These are phyloP conservation scores for Cystobasidiaceae sp. DNA, from an alignment of 1,284 basidiomycete genomes.

Conservation along the genomic window DNA sequence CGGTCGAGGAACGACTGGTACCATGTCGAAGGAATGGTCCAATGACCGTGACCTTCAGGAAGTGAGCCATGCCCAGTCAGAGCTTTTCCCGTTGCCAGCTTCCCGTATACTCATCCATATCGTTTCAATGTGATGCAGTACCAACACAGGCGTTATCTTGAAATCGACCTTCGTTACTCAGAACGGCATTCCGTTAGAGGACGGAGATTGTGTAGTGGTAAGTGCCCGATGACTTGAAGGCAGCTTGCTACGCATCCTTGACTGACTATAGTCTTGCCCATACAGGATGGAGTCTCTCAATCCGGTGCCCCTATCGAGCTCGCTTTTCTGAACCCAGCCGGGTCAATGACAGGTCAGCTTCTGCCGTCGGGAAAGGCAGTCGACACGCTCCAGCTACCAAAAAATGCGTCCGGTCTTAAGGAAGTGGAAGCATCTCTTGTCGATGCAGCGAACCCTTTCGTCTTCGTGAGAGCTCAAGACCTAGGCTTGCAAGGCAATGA, in stretches of 20 bases:
- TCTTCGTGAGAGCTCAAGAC: conserved; percentile 56
- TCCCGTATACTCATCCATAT: conserved; percentile 28
- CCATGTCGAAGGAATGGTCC: conserved; percentile 12
- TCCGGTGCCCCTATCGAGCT: conserved; percentile 61
- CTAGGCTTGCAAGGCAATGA: conserved; percentile 45
- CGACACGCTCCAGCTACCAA: conserved; percentile 48
- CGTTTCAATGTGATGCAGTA: conserved; percentile 31
- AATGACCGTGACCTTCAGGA: not conserved
- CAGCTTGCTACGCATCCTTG: conserved; percentile 39
- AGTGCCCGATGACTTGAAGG: not conserved
- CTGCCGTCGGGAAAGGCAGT: conserved; percentile 58
- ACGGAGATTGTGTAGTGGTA: not conserved
- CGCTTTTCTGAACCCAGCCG: conserved; percentile 62
- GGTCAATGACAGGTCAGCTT: conserved; percentile 63
- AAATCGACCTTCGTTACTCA: conserved; percentile 57
- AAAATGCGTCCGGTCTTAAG: conserved; percentile 31
- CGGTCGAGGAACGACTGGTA: conserved; percentile 36
- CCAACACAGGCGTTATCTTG: conserved; percentile 61
- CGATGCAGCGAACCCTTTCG: conserved; percentile 68
- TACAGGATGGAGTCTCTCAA: conserved; percentile 63
- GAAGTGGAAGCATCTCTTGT: conserved; percentile 55
- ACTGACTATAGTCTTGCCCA: no score
- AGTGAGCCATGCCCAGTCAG: no score
- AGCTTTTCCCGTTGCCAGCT: conserved; percentile 22
- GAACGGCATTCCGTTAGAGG: conserved; percentile 44